Evolutionary conservation across 2,329 filamentous ascomycete species (phyloP).

Genomic region (Exophiala bonariae): DNA sequence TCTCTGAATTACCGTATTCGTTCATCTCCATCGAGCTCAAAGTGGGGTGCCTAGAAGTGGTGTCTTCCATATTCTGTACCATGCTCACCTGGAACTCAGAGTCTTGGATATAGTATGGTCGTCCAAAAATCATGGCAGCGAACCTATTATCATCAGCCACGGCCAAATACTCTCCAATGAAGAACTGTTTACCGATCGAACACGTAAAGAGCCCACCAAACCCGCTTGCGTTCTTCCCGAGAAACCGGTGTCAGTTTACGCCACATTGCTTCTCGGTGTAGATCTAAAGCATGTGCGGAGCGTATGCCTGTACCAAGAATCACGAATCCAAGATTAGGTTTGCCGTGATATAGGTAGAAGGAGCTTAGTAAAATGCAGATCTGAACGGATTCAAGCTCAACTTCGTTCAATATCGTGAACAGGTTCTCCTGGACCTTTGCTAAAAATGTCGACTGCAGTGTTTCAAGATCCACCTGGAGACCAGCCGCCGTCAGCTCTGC

Average conservation of each 20-base stretch:
- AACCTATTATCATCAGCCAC: neutral
- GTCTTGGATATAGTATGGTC: neutral
- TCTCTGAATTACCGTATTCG: neutral
- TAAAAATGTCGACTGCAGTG: neutral
- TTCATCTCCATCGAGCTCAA: neutral
- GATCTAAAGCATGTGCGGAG: neutral
- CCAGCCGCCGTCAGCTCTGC: neutral
- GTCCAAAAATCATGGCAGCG: neutral
- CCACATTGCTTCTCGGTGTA: neutral
- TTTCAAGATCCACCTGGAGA: neutral
- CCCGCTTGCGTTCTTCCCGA: neutral
- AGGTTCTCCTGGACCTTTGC: neutral
- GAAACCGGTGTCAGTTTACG: neutral
- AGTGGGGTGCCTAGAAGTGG: neutral
- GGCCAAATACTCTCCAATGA: too few relatives aligned
- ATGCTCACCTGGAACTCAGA: neutral
- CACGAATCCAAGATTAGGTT: neutral
- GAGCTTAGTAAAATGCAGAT: neutral
- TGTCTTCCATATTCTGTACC: neutral
- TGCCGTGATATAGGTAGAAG: neutral
- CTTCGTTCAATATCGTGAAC: neutral
- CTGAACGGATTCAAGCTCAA: neutral
- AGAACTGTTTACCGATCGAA: neutral
- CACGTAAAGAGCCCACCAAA: neutral
- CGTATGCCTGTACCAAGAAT: neutral